Conservation (phyloP, 164 flowering plant genomes). For the Piper betle region DNA sequence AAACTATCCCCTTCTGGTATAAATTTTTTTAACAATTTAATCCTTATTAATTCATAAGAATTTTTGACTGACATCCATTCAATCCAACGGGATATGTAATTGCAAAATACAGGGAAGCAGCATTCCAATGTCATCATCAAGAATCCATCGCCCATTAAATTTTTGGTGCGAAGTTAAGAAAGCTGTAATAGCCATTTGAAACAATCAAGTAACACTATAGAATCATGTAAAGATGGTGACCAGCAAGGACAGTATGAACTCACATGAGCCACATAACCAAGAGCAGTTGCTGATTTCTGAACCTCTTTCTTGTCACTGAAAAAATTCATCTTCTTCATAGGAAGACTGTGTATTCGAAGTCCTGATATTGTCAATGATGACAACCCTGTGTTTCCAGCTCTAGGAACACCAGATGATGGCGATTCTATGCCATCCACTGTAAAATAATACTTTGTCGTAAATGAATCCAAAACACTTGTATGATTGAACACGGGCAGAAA, state of each 20-base stretch:
- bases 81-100: not conserved
- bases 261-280: slow-evolving; percentile 94
- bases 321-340: slow-evolving; percentile 67
- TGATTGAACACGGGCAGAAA: not conserved
- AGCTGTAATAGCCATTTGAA: not conserved
- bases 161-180: not conserved
- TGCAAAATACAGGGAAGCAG: not conserved
- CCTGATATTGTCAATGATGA: slow-evolving; percentile 60
- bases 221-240: not conserved
- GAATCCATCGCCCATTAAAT: not conserved
- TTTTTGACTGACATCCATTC: not conserved
- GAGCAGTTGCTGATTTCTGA: slow-evolving; percentile 80
- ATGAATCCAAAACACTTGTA: slow-evolving; percentile 12
- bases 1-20: too few species aligned
- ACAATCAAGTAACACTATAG: too few species aligned
- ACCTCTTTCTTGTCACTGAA: slow-evolving; percentile 86
- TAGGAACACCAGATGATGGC: slow-evolving; percentile 11
- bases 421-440: slow-evolving; percentile 31
- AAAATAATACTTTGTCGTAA: not conserved
- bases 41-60: too few species aligned
- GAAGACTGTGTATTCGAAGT: slow-evolving; percentile 50
- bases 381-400: slow-evolving; percentile 33
- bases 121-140: not conserved
- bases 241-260: slow-evolving; percentile 14
- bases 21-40: too few species aligned